Conservation (phyloP, 83 land plant species). For the Thuja plicata region DNA sequence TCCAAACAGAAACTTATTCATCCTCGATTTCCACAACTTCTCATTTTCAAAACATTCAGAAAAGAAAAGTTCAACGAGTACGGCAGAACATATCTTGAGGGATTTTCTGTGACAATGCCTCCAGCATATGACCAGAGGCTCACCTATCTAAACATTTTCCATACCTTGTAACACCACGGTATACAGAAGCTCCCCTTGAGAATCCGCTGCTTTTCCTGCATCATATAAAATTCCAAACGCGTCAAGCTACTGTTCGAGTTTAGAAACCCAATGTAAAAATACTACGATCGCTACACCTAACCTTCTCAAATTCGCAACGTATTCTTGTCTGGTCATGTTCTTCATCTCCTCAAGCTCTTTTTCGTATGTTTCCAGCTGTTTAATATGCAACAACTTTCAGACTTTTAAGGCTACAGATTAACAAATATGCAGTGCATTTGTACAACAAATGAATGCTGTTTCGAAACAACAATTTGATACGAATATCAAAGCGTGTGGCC, state of each 20-base stretch:
- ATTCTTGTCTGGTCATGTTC: slow-evolving; percentile 87
- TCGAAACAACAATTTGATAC: neutral
- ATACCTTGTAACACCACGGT: slow-evolving; percentile 87
- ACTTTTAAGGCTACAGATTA: neutral
- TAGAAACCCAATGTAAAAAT: neutral
- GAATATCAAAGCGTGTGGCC: neutral
- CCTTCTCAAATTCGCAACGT: slow-evolving; percentile 90
- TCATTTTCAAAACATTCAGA: neutral
- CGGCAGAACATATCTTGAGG: neutral
- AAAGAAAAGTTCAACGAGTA: neutral
- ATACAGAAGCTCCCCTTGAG: slow-evolving; percentile 86
- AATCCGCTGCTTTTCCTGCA: slow-evolving; percentile 88
- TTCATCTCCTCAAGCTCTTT: slow-evolving; percentile 90
- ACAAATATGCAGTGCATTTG: neutral
- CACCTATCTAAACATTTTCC: too few species aligned
- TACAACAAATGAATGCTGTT: too few species aligned
- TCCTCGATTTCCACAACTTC: neutral
- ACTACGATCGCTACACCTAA: neutral
- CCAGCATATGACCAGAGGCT: neutral
- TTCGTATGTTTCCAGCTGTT: slow-evolving; percentile 75
- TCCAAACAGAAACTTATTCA: neutral
- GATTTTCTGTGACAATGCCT: neutral
- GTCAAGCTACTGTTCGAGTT: neutral
- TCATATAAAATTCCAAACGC: neutral
- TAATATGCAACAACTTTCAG: neutral